Base-by-base conservation (phyloP, 78 protist genomes). In the Cavenderia fasciculata region DNA sequence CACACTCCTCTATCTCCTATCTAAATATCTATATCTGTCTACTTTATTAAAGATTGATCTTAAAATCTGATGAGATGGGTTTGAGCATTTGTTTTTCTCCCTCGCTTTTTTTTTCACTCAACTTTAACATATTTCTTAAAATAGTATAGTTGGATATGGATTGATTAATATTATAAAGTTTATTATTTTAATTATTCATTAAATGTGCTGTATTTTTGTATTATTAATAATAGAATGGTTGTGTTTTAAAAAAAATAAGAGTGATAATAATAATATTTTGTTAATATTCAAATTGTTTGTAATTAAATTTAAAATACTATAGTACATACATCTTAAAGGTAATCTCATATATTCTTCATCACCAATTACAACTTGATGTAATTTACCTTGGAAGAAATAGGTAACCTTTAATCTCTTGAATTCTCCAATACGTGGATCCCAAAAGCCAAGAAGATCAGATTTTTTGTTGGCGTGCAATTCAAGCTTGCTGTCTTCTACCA, bases 241-340 rank as follows among this genome's bases (percentile, higher is more conserved):
- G 73, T 21, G 73, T 51, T 65, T n/a, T 41, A 59, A n/a, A 33
- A 11, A 59, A 56, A 56, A 23, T 27, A 23, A 27, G 14, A 23
- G 14, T 2, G 23, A 38, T 34, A 65, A 10, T 65, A 65, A 8
- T n/a, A 16, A n/a, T n/a, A n/a, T n/a, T n/a, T n/a, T n/a, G n/a
- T n/a, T n/a, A n/a, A n/a, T n/a, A n/a, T n/a, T n/a, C n/a, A n/a
- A n/a, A n/a, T n/a, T n/a, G n/a, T n/a, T n/a, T n/a, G n/a, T n/a
- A n/a, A 34, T 63, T 29, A 38, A 14, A 38, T 10, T 27, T 62
- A 12, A 31, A 18, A 63, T n/a, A n/a, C n/a, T n/a, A n/a, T n/a
- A n/a, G n/a, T 61, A 85, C 91, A 40, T 68, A 85, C 92, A 87
- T 59, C 57, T 78, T 56, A 71, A 41, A 2, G 94, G 94, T 10